phyloP scores from a whole-genome alignment of 2,329 filamentous ascomycete genomes.

The Capronia coronata region DNA sequence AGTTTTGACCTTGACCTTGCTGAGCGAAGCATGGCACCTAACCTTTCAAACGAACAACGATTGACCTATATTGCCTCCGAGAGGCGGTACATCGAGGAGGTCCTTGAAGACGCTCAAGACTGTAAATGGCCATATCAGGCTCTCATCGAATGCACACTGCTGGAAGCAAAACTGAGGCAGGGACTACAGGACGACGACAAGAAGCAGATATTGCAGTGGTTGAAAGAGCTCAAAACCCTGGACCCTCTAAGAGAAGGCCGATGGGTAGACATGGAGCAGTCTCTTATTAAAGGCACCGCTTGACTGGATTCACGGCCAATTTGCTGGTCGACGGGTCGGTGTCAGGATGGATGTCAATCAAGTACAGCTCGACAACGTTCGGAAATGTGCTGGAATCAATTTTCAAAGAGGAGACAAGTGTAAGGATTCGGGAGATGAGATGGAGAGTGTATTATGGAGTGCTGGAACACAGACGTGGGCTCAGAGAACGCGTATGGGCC shows the following conservation, averaged over 20 bases:
- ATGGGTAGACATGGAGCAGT: slow-evolving; percentile 63
- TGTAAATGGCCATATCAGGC: slow-evolving; percentile 89
- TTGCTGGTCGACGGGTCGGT: neutral
- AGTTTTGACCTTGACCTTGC: slow-evolving; percentile 52
- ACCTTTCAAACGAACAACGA: slow-evolving; percentile 57
- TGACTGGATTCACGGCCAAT: neutral
- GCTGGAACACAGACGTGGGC: too few species aligned
- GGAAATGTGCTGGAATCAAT: neutral
- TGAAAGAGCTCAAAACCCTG: slow-evolving; percentile 59
- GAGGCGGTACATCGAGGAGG: slow-evolving; percentile 64
- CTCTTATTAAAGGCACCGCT: slow-evolving; percentile 2
- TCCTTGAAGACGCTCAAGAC: slow-evolving; percentile 59
- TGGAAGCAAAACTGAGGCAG: slow-evolving; percentile 44
- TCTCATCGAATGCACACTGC: slow-evolving; percentile 65
- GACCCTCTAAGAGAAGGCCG: slow-evolving; percentile 69
- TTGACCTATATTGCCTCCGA: slow-evolving; percentile 62
- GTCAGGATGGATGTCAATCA: neutral
- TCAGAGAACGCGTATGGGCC: neutral
- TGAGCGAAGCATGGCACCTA: slow-evolving; percentile 56
- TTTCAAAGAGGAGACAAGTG: neutral
- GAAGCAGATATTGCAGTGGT: slow-evolving; percentile 50
- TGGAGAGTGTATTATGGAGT: neutral
- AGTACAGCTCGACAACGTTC: neutral
- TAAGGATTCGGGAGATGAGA: neutral
- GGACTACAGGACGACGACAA: slow-evolving; percentile 40